A percentile compares a stretch with the other conserved stretches of the same genome.
These are phyloP conservation scores for Candida mesenterica DNA, from an alignment of 1,139 yeast species.

Conservation along the genomic window DNA sequence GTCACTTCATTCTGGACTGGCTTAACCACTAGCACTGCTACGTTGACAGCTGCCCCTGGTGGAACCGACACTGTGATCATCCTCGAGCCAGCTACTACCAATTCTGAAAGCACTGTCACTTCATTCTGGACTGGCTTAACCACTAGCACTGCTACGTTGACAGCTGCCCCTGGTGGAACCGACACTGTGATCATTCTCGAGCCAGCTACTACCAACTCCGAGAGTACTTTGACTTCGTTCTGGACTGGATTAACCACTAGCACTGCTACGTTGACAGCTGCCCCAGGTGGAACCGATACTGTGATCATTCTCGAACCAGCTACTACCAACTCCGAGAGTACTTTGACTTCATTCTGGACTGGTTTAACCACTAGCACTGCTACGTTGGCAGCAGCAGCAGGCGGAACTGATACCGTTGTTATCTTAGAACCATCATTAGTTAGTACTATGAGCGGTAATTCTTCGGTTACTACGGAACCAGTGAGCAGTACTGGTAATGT, in stretches of 20 bases:
- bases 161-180: conserved; percentile 14
- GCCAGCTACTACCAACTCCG: conserved; percentile 13
- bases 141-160: conserved; percentile 2
- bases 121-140: conserved; percentile 11
- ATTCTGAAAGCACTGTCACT: conserved; percentile 14
- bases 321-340: too few species aligned
- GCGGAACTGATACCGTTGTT: neutral
- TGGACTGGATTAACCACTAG: conserved; percentile 10
- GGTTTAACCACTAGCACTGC: too few species aligned
- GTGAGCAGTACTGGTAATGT: too few species aligned
- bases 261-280: conserved; percentile 9
- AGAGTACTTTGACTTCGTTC: conserved; percentile 10
- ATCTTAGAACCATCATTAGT: neutral
- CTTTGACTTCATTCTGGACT: too few species aligned
- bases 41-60: conserved; percentile 8
- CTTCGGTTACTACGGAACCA: neutral
- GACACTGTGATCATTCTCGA: conserved; percentile 17
- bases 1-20: neutral
- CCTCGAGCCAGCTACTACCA: conserved; percentile 4
- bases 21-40: conserved; percentile 6
- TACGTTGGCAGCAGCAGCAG: too few species aligned
- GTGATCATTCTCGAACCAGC: neutral
- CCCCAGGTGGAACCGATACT: conserved; percentile 6
- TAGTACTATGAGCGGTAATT: neutral
- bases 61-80: conserved; percentile 9